phyloP scores from a whole-genome alignment of 2,329 filamentous ascomycete species.

The Parascedosporium putredinis region DNA sequence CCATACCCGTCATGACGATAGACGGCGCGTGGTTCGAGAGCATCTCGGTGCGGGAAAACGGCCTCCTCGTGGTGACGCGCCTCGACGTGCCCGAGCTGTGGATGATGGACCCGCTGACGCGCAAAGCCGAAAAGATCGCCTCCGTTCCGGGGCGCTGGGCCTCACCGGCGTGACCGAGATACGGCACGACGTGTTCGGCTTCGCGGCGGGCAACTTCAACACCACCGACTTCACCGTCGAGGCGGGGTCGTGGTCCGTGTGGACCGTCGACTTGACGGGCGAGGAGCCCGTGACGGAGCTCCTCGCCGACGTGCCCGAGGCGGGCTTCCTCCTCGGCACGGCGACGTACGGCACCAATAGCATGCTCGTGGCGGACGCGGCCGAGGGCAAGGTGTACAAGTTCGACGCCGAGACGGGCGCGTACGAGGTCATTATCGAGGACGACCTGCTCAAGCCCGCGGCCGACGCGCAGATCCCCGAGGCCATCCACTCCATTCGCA shows the following conservation, averaged over 20 bases:
- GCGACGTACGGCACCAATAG: conserved; percentile 9
- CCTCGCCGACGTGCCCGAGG: conserved; percentile 10
- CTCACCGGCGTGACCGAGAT: conserved; percentile 14
- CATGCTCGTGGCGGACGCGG: conserved; percentile 15
- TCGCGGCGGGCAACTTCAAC: conserved; percentile 13
- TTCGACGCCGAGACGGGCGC: conserved; percentile 11
- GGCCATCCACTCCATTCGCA: conserved; percentile 15
- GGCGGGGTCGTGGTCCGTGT: conserved; percentile 10
- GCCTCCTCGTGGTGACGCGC: conserved; percentile 13
- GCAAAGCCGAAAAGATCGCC: conserved; percentile 9
- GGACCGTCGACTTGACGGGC: conserved; percentile 11
- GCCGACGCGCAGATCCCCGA: conserved; percentile 10
- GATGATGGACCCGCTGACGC: conserved; percentile 8
- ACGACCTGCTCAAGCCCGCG: conserved; percentile 9
- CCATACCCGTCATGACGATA: neutral
- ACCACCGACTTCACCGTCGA: conserved; percentile 5
- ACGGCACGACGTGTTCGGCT: conserved; percentile 13
- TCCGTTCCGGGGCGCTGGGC: conserved; percentile 8
- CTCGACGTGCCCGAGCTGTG: conserved; percentile 13
- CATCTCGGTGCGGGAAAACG: conserved; percentile 13
- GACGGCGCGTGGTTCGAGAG: conserved; percentile 13
- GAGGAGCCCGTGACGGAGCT: neutral
- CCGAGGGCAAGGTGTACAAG: conserved; percentile 11
- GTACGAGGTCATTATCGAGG: conserved; percentile 11
- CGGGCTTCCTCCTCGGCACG: conserved; percentile 15